Evolutionary conservation across 179 eudicot species (phyloP).

Genomic region (Spergularia azorica): DNA sequence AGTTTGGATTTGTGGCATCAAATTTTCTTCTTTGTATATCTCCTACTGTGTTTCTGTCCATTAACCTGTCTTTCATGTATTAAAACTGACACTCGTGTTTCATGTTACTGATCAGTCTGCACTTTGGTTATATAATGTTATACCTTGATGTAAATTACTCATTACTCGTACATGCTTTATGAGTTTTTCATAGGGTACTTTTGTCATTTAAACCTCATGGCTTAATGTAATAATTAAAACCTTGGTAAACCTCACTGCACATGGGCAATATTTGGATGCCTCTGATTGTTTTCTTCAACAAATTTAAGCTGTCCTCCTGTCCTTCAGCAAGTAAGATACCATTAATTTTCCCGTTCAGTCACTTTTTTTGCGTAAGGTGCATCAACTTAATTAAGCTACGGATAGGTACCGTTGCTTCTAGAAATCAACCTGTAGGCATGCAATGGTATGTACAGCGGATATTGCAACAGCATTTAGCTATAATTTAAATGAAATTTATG

Average conservation of each 20-base stretch:
- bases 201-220: background rate
- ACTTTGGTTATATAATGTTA: background rate
- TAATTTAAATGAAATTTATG: background rate
- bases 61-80: background rate
- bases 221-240: background rate
- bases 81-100: background rate
- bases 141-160: background rate
- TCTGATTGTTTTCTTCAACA: background rate
- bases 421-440: background rate
- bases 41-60: background rate
- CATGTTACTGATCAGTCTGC: background rate
- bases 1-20: background rate
- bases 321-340: background rate
- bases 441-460: background rate
- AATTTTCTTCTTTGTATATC: background rate
- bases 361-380: background rate
- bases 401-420: background rate
- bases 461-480: background rate
- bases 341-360: background rate
- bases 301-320: background rate
- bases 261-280: background rate
- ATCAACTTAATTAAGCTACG: background rate
- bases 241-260: background rate
- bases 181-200: background rate
- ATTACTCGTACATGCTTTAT: background rate